phyloP scores from a whole-genome alignment of 345 rosid species.

The Pistacia vera region DNA sequence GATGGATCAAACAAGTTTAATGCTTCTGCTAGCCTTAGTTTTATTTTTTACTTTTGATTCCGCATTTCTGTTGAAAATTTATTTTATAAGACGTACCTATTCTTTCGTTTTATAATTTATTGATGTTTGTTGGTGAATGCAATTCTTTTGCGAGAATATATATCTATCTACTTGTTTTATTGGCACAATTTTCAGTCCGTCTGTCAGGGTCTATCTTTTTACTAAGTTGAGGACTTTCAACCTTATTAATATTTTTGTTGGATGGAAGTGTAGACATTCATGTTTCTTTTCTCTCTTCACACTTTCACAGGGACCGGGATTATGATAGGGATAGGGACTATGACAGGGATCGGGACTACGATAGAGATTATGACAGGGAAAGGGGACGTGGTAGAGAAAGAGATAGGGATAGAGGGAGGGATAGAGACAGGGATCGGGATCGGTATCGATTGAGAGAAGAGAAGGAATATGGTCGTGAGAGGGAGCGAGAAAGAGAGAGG shows the following conservation, averaged over 20 bases:
- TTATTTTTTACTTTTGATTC: not conserved
- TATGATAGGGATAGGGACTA: slow-evolving; percentile 44
- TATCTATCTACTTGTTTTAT: not conserved
- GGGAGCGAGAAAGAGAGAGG: slow-evolving; percentile 74
- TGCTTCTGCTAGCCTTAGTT: not conserved
- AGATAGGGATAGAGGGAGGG: slow-evolving; percentile 37
- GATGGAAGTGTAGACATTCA: not conserved
- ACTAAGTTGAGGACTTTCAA: not conserved
- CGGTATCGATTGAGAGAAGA: slow-evolving; percentile 67
- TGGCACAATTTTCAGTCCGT: not conserved
- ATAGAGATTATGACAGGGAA: slow-evolving; percentile 61
- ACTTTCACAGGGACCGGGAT: slow-evolving; percentile 55
- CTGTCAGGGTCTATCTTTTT: not conserved
- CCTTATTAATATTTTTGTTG: not conserved
- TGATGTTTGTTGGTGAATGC: not conserved
- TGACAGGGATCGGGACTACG: slow-evolving; percentile 62
- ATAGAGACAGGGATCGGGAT: slow-evolving; percentile 58
- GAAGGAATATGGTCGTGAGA: slow-evolving; percentile 70
- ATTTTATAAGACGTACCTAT: not conserved
- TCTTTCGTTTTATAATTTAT: not conserved
- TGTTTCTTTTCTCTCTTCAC: slow-evolving; percentile 9
- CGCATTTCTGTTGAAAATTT: too few relatives aligned
- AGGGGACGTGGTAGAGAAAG: slow-evolving; percentile 44
- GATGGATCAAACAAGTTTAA: slow-evolving; percentile 74
- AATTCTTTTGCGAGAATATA: not conserved